phyloP scores from a whole-genome alignment of 441 rosid genomes.

The Arabidopsis lyrata region DNA sequence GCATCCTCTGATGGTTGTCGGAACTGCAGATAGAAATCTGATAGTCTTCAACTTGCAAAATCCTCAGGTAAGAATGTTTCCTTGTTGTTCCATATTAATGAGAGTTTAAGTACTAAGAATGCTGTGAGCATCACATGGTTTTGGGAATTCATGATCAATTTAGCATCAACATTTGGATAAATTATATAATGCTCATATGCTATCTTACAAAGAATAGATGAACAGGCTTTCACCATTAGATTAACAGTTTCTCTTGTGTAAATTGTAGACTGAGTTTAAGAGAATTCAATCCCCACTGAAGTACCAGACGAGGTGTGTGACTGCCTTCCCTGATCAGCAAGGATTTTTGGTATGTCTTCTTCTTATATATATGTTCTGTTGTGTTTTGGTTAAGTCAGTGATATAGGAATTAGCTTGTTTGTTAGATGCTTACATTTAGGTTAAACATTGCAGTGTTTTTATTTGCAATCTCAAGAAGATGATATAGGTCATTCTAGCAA shows the following conservation, averaged over 20 bases:
- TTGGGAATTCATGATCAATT: neutral
- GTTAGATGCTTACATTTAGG: neutral
- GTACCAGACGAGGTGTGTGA: conserved; percentile 96
- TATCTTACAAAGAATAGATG: conserved; percentile 18
- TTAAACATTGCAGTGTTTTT: neutral
- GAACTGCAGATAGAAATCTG: conserved; percentile 93
- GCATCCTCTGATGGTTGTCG: conserved; percentile 96
- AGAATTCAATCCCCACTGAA: conserved; percentile 86
- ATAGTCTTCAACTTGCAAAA: conserved; percentile 83
- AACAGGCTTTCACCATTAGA: neutral
- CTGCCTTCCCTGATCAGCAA: conserved; percentile 99
- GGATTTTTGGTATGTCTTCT: conserved; percentile 82
- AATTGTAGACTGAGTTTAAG: conserved; percentile 82
- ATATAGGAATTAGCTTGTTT: conserved; percentile 13
- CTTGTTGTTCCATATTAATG: neutral
- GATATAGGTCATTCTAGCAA: neutral
- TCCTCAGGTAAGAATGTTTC: conserved; percentile 72
- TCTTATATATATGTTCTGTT: conserved; percentile 2
- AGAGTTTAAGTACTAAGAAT: conserved; percentile 7
- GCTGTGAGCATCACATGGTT: conserved; percentile 4
- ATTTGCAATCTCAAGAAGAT: conserved; percentile 1
- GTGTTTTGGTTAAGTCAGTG: neutral
- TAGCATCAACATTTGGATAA: neutral
- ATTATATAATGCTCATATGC: neutral
- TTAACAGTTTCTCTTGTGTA: conserved; percentile 8